Evolutionary conservation across 2,329 filamentous ascomycete species (phyloP), one percentile per base, ranked within the genome.

Genomic region (Pestalotiopsis sp.): DNA sequence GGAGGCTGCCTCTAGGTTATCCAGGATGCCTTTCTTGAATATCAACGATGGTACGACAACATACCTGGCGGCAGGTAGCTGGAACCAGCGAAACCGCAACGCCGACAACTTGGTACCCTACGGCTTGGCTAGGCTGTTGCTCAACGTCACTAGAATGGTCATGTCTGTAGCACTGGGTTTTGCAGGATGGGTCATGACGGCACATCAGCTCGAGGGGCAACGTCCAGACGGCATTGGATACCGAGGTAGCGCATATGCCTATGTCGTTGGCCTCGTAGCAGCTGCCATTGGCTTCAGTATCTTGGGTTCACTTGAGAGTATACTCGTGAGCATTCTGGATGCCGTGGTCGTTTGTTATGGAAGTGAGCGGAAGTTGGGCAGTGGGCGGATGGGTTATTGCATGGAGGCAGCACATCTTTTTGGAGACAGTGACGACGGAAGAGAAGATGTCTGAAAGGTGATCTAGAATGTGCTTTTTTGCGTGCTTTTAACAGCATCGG

Each of bases 271-370:
- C 11, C 80, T 99, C 71, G 92, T 98, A 73, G 96, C 96, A 17
- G 94, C 93, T 70, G 94, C 95, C 67, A 98, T 99, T 73, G 96
- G 96, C 7, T 99, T 96, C 91, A 94, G 93, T 4, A 91, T 98
- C 1, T 84, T 99, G 64, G 94, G 94, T 31, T 92, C 94, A 1
- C 95, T 97, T 87, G 95, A 97, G 78, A 93, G 94, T 14, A 92
- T 97, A 20, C 82, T 97, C 27, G 93, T 93, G 65, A 93, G 93
- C 66, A 94, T 97, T 66, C 88, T 97, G 4, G 94, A 97, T 80
- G 94, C 92, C 3, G 91, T 94, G 45, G 88, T 98, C 27, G 91
- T 99, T 13, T 99, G 96, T 83, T 98, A 97, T 88, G 94, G 93
- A 31, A 97, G 93, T 75, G 96, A 99, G 81, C 87, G 92, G 73